Conservation (phyloP, 2,329 filamentous ascomycete genomes). For the Sporothrix protearum region DNA sequence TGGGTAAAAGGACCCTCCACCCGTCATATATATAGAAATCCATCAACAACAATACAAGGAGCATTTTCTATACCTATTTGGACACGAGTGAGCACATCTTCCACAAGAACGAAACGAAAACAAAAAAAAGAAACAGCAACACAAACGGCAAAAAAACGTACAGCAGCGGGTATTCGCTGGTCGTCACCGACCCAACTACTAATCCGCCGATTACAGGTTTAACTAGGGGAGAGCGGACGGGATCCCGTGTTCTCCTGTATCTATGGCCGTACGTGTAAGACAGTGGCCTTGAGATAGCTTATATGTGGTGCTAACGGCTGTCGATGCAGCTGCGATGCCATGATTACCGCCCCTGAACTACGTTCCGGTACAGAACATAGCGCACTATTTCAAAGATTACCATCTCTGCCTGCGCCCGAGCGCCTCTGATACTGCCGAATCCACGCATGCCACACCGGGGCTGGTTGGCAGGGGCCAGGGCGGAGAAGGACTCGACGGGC, state of each 20-base stretch:
- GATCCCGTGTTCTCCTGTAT: neutral
- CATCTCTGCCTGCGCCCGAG: too few relatives aligned
- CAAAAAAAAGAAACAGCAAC: neutral
- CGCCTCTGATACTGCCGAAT: too few relatives aligned
- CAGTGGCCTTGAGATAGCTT: neutral
- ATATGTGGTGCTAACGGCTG: too few relatives aligned
- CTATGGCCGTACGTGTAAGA: slow-evolving; percentile 1
- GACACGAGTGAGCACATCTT: neutral
- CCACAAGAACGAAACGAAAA: neutral
- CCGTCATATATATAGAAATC: neutral
- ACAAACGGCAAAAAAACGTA: neutral
- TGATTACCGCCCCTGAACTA: too few relatives aligned
- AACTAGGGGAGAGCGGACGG: neutral
- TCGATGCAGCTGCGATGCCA: too few relatives aligned
- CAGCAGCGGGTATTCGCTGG: slow-evolving; percentile 8
- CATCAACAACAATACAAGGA: neutral
- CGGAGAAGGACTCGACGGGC: too few relatives aligned
- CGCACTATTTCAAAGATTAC: too few relatives aligned
- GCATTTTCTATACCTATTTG: neutral
- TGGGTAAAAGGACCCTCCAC: neutral
- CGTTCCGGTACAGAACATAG: too few relatives aligned
- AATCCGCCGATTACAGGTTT: neutral
- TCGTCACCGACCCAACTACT: slow-evolving; percentile 8
- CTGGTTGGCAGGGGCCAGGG: too few relatives aligned
- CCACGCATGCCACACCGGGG: too few relatives aligned